These are phyloP conservation scores for Suillus subluteus DNA, from an alignment of 768 basidiomycete species.

Conservation along the genomic window DNA sequence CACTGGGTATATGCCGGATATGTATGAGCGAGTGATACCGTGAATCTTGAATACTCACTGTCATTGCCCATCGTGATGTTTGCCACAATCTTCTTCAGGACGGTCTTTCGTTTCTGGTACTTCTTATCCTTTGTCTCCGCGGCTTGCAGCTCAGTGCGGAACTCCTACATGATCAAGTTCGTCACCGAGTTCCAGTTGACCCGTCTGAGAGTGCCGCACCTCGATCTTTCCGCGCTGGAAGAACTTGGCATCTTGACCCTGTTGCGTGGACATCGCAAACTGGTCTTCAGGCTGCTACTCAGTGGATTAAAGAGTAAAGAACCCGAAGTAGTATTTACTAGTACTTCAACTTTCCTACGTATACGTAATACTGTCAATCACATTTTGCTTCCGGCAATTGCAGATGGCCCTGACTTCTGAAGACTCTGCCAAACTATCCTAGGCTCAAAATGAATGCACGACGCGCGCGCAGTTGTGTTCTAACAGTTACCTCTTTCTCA, in stretches of 20 bases:
- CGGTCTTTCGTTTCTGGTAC: slow-evolving; percentile 88
- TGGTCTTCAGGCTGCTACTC: neutral
- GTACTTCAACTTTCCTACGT: neutral
- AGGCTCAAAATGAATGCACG: slow-evolving; percentile 14
- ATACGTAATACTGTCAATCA: slow-evolving; percentile 15
- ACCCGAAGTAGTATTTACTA: neutral
- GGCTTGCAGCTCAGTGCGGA: slow-evolving; percentile 87
- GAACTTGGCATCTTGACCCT: slow-evolving; percentile 90
- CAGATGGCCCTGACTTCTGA: neutral
- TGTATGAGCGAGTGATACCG: slow-evolving; percentile 20
- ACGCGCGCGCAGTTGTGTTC: slow-evolving; percentile 13
- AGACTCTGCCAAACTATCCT: neutral
- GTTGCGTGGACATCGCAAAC: slow-evolving; percentile 48
- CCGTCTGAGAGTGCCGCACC: slow-evolving; percentile 44
- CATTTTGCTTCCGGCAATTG: slow-evolving; percentile 7
- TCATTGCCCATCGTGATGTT: slow-evolving; percentile 99
- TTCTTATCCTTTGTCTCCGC: slow-evolving; percentile 97
- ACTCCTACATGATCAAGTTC: slow-evolving; percentile 58
- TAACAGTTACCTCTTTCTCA: slow-evolving; percentile 17
- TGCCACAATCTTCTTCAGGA: slow-evolving; percentile 96
- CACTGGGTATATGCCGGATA: slow-evolving; percentile 54
- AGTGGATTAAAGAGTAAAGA: neutral
- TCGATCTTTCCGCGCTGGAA: slow-evolving; percentile 92
- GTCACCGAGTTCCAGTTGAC: slow-evolving; percentile 16
- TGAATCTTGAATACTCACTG: slow-evolving; percentile 60